Evolutionary conservation across 179 eudicot genomes (phyloP).

Genomic region (Silene coronaria): DNA sequence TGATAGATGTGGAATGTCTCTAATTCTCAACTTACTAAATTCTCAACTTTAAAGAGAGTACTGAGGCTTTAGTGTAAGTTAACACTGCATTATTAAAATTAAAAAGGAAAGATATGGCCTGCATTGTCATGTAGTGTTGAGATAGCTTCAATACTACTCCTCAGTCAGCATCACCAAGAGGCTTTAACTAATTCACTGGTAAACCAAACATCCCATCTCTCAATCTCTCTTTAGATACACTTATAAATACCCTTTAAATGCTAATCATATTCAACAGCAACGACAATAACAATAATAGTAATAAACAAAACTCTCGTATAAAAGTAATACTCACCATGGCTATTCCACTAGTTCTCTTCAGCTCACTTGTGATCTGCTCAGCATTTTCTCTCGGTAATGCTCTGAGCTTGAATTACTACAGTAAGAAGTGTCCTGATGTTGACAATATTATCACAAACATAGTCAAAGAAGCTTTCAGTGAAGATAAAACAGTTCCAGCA

Average conservation of each 20-base stretch:
- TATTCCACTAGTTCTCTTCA: slow-evolving; percentile 21
- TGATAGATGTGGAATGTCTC: too few relatives aligned
- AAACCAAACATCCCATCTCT: slow-evolving; percentile 21
- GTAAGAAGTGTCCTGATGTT: slow-evolving; percentile 48
- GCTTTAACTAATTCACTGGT: slow-evolving; percentile 32
- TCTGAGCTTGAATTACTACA: slow-evolving; percentile 51
- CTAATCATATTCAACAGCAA: slow-evolving; percentile 16
- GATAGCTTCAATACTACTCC: slow-evolving; percentile 32
- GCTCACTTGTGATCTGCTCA: slow-evolving; percentile 30
- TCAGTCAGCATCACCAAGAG: slow-evolving; percentile 21
- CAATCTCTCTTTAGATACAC: neutral
- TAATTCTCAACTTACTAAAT: too few relatives aligned
- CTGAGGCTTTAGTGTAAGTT: neutral
- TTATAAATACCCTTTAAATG: slow-evolving; percentile 27
- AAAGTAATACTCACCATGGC: slow-evolving; percentile 31
- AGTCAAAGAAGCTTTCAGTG: slow-evolving; percentile 32
- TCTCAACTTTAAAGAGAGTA: neutral
- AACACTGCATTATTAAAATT: neutral
- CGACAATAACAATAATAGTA: slow-evolving; percentile 8
- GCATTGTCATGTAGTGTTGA: slow-evolving; percentile 16
- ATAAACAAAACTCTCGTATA: neutral
- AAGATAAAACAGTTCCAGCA: slow-evolving; percentile 56
- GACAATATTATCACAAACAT: slow-evolving; percentile 36
- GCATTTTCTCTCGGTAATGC: slow-evolving; percentile 29
- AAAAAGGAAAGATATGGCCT: neutral